A percentile compares a stretch with the other conserved stretches of the same genome.
Conservation (phyloP, 164 flowering plant species). For the Annona squamosa region DNA sequence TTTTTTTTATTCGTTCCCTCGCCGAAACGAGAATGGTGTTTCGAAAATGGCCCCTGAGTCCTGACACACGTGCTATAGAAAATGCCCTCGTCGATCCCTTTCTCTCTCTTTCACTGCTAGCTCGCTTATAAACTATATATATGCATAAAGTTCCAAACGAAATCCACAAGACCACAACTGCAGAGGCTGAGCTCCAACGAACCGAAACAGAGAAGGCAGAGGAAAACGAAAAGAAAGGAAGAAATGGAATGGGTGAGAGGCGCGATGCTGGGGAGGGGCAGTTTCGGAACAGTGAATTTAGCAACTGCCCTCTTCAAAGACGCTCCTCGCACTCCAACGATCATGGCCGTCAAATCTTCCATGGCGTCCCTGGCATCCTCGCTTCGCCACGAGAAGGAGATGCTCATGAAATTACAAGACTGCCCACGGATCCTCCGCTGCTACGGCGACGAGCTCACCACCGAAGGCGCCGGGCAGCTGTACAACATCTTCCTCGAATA, state of each 20-base stretch:
- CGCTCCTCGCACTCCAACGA: background rate
- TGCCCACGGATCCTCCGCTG: slow-evolving; percentile 39
- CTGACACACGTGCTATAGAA: too few relatives aligned
- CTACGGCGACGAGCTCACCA: slow-evolving; percentile 34
- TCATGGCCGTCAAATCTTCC: slow-evolving; percentile 56
- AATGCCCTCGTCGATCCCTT: too few relatives aligned
- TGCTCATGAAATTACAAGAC: slow-evolving; percentile 24
- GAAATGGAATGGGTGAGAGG: slow-evolving; percentile 66
- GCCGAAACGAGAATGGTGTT: too few relatives aligned
- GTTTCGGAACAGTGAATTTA: slow-evolving; percentile 42
- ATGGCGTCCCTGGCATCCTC: slow-evolving; percentile 16
- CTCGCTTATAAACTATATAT: too few relatives aligned
- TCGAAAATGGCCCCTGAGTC: too few relatives aligned
- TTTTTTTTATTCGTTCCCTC: too few relatives aligned
- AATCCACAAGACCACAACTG: background rate
- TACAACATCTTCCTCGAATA: slow-evolving; percentile 60
- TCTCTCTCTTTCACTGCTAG: too few relatives aligned
- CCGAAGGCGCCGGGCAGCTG: slow-evolving; percentile 28
- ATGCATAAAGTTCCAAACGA: too few relatives aligned
- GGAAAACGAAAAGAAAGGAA: background rate
- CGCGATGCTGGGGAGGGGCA: slow-evolving; percentile 43
- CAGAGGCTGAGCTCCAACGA: background rate
- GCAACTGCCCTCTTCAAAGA: slow-evolving; percentile 21
- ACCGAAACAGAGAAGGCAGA: background rate
- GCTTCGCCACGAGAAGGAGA: slow-evolving; percentile 36